Evolutionary conservation across 257 asterid species (phyloP).

Genomic region (Eucommia ulmoides): DNA sequence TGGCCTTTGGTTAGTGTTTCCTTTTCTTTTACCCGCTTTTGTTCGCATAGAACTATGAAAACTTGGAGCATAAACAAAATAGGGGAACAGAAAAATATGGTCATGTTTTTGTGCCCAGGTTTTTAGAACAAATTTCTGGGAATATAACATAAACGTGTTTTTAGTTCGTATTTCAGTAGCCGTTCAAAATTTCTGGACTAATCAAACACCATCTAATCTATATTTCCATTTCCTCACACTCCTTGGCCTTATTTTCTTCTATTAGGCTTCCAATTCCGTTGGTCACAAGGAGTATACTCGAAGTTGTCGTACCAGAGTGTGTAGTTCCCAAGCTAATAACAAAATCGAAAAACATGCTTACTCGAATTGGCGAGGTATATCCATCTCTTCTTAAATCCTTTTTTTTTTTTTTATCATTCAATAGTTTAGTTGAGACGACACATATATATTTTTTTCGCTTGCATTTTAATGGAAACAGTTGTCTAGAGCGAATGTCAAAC

Average conservation of each 20-base stretch:
- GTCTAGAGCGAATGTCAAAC: constrained; percentile 80
- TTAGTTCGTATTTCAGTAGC: too few relatives aligned
- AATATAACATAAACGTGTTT: too few relatives aligned
- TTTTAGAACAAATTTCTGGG: too few relatives aligned
- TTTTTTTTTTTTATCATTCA: too few relatives aligned
- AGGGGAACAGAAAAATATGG: too few relatives aligned
- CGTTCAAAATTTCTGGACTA: too few relatives aligned
- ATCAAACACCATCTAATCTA: background rate
- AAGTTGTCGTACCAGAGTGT: constrained; percentile 75
- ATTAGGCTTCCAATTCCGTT: constrained; percentile 58
- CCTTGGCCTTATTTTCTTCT: background rate
- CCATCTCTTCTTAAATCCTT: constrained; percentile 7
- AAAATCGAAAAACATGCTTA: constrained; percentile 65
- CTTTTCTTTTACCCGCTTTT: background rate
- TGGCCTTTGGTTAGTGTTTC: background rate
- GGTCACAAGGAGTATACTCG: constrained; percentile 79
- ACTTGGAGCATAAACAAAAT: too few relatives aligned
- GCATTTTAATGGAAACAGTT: constrained; percentile 29
- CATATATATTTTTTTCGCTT: constrained; percentile 3
- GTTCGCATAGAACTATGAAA: too few relatives aligned
- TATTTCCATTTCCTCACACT: background rate
- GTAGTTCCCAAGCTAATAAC: constrained; percentile 64
- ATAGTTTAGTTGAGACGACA: background rate
- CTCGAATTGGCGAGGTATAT: constrained; percentile 71
- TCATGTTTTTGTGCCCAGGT: too few relatives aligned